These are phyloP conservation scores for Lignosus rhinocerotis DNA, from an alignment of 1,284 basidiomycete genomes.

Conservation along the genomic window DNA sequence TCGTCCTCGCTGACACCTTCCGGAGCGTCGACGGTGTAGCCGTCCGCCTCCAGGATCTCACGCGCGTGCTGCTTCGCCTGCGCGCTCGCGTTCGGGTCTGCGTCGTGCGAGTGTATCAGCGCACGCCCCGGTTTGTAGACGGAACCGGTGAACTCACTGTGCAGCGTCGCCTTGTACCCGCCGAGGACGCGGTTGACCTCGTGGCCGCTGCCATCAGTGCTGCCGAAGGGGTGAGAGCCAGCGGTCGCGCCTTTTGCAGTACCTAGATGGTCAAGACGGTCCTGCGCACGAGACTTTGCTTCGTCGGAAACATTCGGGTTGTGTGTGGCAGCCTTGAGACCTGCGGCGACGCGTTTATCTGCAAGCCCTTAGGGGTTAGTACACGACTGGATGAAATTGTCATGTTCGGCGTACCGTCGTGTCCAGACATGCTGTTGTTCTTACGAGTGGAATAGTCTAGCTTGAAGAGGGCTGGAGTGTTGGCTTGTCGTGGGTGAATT, in stretches of 20 bases:
- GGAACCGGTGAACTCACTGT: constrained; percentile 41
- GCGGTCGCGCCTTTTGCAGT: too few relatives aligned
- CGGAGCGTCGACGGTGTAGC: constrained; percentile 31
- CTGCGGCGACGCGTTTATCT: constrained; percentile 51
- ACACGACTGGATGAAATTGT: too few relatives aligned
- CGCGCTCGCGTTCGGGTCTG: constrained; percentile 36
- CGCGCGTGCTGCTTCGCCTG: constrained; percentile 49
- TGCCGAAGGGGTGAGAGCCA: too few relatives aligned
- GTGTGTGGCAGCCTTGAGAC: constrained; percentile 54
- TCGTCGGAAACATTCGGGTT: constrained; percentile 56
- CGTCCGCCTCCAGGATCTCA: constrained; percentile 37
- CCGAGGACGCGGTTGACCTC: constrained; percentile 39
- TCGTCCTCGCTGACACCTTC: constrained; percentile 37
- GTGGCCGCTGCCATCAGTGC: too few relatives aligned
- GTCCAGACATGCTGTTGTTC: too few relatives aligned
- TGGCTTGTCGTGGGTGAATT: too few relatives aligned
- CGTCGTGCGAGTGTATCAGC: not conserved
- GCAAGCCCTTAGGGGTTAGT: too few relatives aligned
- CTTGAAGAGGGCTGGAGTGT: too few relatives aligned
- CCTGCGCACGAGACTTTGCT: constrained; percentile 48
- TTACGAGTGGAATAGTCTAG: too few relatives aligned
- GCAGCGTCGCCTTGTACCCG: constrained; percentile 56
- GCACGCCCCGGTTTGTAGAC: too few relatives aligned
- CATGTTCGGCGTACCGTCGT: too few relatives aligned
- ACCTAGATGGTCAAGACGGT: too few relatives aligned